A percentile compares a stretch with the other conserved stretches of the same genome.
Conservation (phyloP, 768 basidiomycete species). For the Arthromyces matolae region DNA sequence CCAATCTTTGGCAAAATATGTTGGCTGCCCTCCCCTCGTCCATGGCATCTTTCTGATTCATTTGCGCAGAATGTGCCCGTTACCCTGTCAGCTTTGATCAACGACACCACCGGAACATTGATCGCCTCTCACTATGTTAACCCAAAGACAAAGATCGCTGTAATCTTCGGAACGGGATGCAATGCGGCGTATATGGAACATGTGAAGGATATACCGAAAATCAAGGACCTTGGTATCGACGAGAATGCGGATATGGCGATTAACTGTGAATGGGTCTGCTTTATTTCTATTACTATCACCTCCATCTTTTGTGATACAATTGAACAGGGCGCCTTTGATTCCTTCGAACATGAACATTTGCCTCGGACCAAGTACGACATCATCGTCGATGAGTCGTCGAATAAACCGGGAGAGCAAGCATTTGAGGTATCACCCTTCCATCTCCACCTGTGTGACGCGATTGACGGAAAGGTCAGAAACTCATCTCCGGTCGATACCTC, state of each 20-base stretch:
- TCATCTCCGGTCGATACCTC: constrained; percentile 92
- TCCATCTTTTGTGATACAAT: neutral
- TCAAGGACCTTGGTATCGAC: constrained; percentile 68
- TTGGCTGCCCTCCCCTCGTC: constrained; percentile 33
- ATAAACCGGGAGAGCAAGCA: constrained; percentile 94
- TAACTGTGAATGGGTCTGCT: constrained; percentile 91
- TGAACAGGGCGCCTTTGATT: constrained; percentile 91
- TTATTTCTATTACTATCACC: neutral
- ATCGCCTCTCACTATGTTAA: constrained; percentile 97
- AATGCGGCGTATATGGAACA: constrained; percentile 99
- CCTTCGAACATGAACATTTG: constrained; percentile 89
- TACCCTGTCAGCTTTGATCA: constrained; percentile 82
- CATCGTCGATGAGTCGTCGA: constrained; percentile 88
- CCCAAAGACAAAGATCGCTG: constrained; percentile 85
- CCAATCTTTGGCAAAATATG: constrained; percentile 71
- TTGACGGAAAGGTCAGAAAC: constrained; percentile 53
- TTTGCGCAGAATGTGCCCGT: constrained; percentile 72
- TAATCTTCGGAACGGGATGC: constrained; percentile 97
- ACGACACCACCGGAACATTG: constrained; percentile 96
- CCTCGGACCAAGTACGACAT: constrained; percentile 94
- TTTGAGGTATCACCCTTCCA: constrained; percentile 64
- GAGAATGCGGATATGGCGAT: constrained; percentile 78
- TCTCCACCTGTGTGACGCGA: neutral
- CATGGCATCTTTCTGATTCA: neutral
- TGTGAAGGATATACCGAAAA: constrained; percentile 81